These are phyloP conservation scores for Aspergillus chevalieri DNA, from an alignment of 2,329 filamentous ascomycete species.

Conservation along the genomic window DNA sequence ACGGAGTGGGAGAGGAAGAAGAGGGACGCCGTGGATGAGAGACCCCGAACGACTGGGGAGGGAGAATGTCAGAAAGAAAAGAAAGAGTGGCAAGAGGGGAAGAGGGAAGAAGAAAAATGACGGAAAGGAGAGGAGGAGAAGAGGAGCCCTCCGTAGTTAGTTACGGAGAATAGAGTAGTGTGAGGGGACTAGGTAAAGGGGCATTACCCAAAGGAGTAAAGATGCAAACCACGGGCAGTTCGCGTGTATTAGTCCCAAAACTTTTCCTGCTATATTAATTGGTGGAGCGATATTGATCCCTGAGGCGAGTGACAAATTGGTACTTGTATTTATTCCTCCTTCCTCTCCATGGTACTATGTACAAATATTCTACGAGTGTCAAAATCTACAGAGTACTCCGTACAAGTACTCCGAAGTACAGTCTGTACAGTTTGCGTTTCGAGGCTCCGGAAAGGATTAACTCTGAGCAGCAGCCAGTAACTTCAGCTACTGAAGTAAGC, in stretches of 20 bases:
- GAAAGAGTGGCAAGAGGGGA: constrained; percentile 30
- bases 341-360: too few species aligned
- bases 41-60: background rate
- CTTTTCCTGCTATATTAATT: too few species aligned
- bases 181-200: background rate
- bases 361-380: too few species aligned
- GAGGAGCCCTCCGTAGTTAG: background rate
- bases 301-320: too few species aligned
- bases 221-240: too few species aligned
- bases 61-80: constrained; percentile 42
- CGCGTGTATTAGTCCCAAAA: too few species aligned
- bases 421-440: too few species aligned
- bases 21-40: constrained; percentile 31
- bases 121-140: background rate
- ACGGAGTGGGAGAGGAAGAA: constrained; percentile 39
- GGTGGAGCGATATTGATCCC: too few species aligned
- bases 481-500: background rate
- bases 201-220: background rate
- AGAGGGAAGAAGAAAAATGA: constrained; percentile 18
- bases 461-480: background rate
- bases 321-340: too few species aligned
- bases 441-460: background rate
- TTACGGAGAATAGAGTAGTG: background rate
- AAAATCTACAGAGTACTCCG: too few species aligned
- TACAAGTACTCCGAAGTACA: too few species aligned